Evolutionary conservation across 2,329 filamentous ascomycete species (phyloP).

Genomic region (Trichoderma guizhouense): DNA sequence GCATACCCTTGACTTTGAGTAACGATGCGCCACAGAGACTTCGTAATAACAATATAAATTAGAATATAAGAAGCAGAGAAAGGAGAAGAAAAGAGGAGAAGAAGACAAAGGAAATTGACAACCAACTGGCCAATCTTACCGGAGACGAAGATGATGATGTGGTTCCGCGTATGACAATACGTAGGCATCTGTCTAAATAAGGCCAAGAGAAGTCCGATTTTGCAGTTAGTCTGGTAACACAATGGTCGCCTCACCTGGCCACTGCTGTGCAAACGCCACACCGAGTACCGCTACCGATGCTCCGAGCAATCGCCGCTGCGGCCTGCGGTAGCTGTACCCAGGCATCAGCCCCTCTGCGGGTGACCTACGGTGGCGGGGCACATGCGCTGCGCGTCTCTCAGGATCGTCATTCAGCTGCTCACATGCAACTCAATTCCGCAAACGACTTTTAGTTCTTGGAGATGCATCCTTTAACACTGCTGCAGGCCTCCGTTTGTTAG

Average conservation of each 20-base stretch:
- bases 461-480: neutral
- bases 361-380: slow-evolving; percentile 17
- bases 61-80: neutral
- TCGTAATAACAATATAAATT: neutral
- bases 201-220: neutral
- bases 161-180: slow-evolving; percentile 13
- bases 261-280: neutral
- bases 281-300: neutral
- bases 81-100: neutral
- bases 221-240: neutral
- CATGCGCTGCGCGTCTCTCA: slow-evolving; percentile 14
- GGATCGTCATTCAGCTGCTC: slow-evolving; percentile 20
- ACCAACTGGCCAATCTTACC: neutral
- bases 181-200: slow-evolving; percentile 14
- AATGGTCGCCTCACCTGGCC: neutral
- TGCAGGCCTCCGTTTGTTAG: neutral
- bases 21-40: neutral
- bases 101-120: too few species aligned
- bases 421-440: slow-evolving; percentile 17
- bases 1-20: neutral
- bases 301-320: neutral
- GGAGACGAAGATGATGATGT: neutral
- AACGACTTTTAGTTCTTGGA: neutral
- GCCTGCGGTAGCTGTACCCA: slow-evolving; percentile 3
- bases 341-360: neutral